Evolutionary conservation across 192 early-diverging fungal genomes (phyloP).

Genomic region (Podila clonocystis): DNA sequence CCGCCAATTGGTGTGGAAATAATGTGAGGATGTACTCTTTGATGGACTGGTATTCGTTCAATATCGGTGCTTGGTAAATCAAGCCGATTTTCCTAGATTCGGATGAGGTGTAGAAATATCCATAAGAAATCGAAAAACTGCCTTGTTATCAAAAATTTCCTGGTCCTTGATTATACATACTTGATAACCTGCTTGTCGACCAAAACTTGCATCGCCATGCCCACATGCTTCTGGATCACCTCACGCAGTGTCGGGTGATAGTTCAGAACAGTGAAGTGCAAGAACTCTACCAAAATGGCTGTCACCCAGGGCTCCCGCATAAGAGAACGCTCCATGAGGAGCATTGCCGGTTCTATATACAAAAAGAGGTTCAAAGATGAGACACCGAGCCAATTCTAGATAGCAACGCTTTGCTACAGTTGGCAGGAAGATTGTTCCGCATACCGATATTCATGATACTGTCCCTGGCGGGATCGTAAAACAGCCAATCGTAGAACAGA

Average conservation of each 20-base stretch:
- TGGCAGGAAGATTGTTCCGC: too few relatives aligned
- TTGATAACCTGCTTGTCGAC: conserved; percentile 72
- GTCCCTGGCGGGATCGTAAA: conserved; percentile 70
- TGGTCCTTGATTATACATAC: conserved; percentile 45
- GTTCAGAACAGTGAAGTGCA: conserved; percentile 66
- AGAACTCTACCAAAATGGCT: conserved; percentile 74
- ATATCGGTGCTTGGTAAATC: conserved; percentile 48
- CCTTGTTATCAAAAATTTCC: too few relatives aligned
- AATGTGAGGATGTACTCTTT: conserved; percentile 17
- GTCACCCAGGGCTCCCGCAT: conserved; percentile 74
- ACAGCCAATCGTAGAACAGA: conserved; percentile 84
- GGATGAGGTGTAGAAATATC: too few relatives aligned
- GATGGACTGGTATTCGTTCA: conserved; percentile 43
- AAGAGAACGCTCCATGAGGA: conserved; percentile 75
- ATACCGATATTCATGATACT: conserved; percentile 78
- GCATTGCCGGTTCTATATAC: conserved; percentile 74
- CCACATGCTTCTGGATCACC: conserved; percentile 60
- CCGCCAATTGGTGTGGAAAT: conserved; percentile 24
- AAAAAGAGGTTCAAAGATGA: too few relatives aligned
- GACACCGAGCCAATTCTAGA: too few relatives aligned
- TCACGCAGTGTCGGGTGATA: conserved; percentile 63
- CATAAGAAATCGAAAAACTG: too few relatives aligned
- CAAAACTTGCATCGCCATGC: conserved; percentile 64
- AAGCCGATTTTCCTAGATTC: conserved; percentile 13
- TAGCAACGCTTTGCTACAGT: too few relatives aligned